These are phyloP conservation scores for Lepidium aucheri DNA, from an alignment of 345 rosid genomes.

Conservation along the genomic window DNA sequence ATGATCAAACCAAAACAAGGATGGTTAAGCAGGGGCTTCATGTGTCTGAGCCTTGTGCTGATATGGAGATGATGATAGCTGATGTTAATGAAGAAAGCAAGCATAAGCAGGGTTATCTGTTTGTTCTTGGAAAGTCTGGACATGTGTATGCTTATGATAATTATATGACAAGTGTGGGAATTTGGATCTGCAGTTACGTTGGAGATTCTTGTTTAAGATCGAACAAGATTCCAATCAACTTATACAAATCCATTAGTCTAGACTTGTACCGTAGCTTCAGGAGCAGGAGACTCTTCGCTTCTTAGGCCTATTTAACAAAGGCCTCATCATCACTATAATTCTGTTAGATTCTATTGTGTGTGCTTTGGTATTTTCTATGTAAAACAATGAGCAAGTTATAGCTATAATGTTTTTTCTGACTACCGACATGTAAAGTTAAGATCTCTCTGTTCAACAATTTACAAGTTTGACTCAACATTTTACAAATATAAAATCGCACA, in stretches of 20 bases:
- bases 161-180: slow-evolving; percentile 25
- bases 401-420: too few relatives aligned
- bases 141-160: slow-evolving; percentile 68
- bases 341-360: too few relatives aligned
- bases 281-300: too few relatives aligned
- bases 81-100: slow-evolving; percentile 49
- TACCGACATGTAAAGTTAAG: background rate
- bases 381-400: too few relatives aligned
- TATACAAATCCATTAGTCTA: too few relatives aligned
- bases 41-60: slow-evolving; percentile 66
- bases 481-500: background rate
- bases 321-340: too few relatives aligned
- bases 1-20: slow-evolving; percentile 66
- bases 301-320: too few relatives aligned
- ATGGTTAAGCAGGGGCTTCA: slow-evolving; percentile 67
- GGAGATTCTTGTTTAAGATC: slow-evolving; percentile 43
- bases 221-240: too few relatives aligned
- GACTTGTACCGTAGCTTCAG: too few relatives aligned
- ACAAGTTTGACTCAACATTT: background rate
- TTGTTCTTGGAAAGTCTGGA: slow-evolving; percentile 81
- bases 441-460: background rate
- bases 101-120: slow-evolving; percentile 44
- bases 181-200: slow-evolving; percentile 44
- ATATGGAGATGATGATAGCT: slow-evolving; percentile 63
- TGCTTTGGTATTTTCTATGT: background rate